phyloP scores from a whole-genome alignment of 352 stramenopile genomes.

The Thraustotheca clavata region DNA sequence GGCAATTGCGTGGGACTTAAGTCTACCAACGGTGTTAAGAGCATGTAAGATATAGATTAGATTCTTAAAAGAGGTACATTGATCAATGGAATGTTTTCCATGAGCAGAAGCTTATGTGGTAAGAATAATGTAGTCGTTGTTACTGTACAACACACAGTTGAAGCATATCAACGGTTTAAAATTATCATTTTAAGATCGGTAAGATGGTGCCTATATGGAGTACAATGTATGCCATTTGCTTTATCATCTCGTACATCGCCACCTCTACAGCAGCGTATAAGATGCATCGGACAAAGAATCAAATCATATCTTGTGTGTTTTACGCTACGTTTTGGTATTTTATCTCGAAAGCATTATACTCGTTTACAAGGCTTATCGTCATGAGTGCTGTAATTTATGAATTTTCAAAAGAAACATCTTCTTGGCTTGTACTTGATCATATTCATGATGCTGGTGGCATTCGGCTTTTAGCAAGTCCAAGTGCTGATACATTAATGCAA shows the following conservation, averaged over 20 bases:
- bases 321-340: conserved; percentile 7
- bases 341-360: conserved; percentile 8
- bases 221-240: conserved; percentile 3
- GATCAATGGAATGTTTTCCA: too few species aligned
- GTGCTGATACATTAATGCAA: background rate
- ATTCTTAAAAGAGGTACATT: too few species aligned
- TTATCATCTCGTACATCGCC: conserved; percentile 15
- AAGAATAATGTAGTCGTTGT: too few species aligned
- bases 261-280: background rate
- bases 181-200: too few species aligned
- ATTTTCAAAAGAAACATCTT: background rate
- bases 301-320: conserved; percentile 5
- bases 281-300: background rate
- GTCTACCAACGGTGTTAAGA: too few species aligned
- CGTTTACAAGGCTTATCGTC: background rate
- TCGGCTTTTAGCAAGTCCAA: background rate
- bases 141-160: too few species aligned
- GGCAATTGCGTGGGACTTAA: too few species aligned
- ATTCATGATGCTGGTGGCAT: conserved; percentile 3
- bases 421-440: background rate
- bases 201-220: conserved; percentile 14
- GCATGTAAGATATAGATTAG: too few species aligned
- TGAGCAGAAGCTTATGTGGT: too few species aligned
- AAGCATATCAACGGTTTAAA: too few species aligned
- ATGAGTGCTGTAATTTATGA: background rate